phyloP scores from a whole-genome alignment of 2,329 filamentous ascomycete genomes.

The Dothistroma pini region DNA sequence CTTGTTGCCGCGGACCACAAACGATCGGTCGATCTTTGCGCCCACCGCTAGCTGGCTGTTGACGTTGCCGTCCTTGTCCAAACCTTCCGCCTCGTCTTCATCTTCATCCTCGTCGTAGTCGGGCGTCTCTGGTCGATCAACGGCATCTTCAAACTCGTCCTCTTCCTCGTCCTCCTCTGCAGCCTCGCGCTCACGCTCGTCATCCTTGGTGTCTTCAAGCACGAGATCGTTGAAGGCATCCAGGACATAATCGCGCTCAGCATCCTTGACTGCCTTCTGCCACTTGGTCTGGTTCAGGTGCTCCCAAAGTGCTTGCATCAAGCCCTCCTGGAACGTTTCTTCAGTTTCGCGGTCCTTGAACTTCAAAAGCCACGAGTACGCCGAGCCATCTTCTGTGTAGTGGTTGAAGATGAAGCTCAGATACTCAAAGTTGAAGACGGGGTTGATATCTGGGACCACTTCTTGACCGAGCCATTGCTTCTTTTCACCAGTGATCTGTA shows the following conservation, averaged over 20 bases:
- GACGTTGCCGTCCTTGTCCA: slow-evolving; percentile 71
- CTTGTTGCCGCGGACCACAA: slow-evolving; percentile 94
- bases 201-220: slow-evolving; percentile 72
- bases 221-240: slow-evolving; percentile 93
- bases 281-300: slow-evolving; percentile 92
- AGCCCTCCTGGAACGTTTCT: slow-evolving; percentile 84
- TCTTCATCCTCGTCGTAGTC: slow-evolving; percentile 68
- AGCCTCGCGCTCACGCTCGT: slow-evolving; percentile 51
- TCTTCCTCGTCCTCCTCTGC: slow-evolving; percentile 54
- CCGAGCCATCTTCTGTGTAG: slow-evolving; percentile 80
- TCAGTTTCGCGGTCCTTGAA: slow-evolving; percentile 80
- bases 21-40: slow-evolving; percentile 95
- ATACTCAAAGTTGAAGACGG: slow-evolving; percentile 98
- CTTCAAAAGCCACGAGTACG: slow-evolving; percentile 91
- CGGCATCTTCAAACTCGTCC: slow-evolving; percentile 59
- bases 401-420: slow-evolving; percentile 99
- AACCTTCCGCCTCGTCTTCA: slow-evolving; percentile 72
- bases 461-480: slow-evolving; percentile 84
- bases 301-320: slow-evolving; percentile 97
- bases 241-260: slow-evolving; percentile 88
- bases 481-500: slow-evolving; percentile 73
- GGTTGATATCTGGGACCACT: slow-evolving; percentile 87
- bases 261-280: slow-evolving; percentile 78
- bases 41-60: slow-evolving; percentile 95
- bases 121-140: slow-evolving; percentile 67